phyloP scores from a whole-genome alignment of 2,329 filamentous ascomycete species.

The Botrytis medusae region DNA sequence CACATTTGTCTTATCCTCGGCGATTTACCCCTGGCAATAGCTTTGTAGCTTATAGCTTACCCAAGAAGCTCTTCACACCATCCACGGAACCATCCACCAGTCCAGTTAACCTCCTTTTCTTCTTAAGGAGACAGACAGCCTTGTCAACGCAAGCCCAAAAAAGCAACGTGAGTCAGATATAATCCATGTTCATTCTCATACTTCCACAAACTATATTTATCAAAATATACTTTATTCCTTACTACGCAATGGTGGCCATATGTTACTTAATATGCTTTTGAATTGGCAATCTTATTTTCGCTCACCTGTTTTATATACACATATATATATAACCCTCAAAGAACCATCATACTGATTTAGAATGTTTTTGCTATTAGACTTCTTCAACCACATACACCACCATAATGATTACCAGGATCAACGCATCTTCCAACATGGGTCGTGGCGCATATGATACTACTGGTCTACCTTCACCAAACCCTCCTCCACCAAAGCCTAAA shows the following conservation, averaged over 20 bases:
- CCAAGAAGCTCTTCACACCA: conserved; percentile 23
- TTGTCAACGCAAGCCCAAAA: conserved; percentile 20
- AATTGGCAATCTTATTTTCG: conserved; percentile 16
- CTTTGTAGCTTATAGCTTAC: conserved; percentile 17
- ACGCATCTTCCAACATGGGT: conserved; percentile 47
- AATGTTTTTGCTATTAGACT: conserved; percentile 18
- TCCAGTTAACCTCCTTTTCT: conserved; percentile 20
- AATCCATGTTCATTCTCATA: background rate
- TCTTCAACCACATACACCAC: background rate
- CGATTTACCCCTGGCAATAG: conserved; percentile 20
- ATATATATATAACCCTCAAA: background rate
- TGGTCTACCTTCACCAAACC: conserved; percentile 48
- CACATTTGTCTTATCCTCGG: conserved; percentile 3
- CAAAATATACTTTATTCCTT: conserved; percentile 19
- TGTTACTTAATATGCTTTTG: background rate
- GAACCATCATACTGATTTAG: background rate
- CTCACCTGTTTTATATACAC: background rate
- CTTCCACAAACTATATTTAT: conserved; percentile 5
- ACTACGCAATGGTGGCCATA: conserved; percentile 1
- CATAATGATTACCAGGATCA: conserved; percentile 37
- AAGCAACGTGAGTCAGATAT: conserved; percentile 34
- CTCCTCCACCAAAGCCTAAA: conserved; percentile 38
- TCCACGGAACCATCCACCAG: background rate
- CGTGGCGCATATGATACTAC: conserved; percentile 55
- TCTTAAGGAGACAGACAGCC: conserved; percentile 20